These are phyloP conservation scores for Alternaria ventricosa DNA, from an alignment of 2,329 filamentous ascomycete species.

Conservation along the genomic window DNA sequence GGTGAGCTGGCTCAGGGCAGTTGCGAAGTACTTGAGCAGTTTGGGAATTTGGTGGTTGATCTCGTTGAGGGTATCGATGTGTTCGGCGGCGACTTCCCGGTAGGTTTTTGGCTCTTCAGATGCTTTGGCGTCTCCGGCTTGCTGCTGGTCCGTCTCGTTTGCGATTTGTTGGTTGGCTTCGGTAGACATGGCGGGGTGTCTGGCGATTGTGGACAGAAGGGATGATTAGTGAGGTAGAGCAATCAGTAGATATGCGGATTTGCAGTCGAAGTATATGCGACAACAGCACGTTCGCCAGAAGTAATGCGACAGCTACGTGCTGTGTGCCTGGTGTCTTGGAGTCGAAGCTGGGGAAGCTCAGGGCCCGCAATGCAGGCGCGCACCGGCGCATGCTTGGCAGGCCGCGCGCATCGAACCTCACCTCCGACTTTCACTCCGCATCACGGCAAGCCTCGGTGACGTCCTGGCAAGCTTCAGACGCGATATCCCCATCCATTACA, in stretches of 20 bases:
- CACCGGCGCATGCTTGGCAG: conserved; percentile 23
- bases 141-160: conserved; percentile 7
- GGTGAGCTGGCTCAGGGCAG: conserved; percentile 70
- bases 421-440: conserved; percentile 32
- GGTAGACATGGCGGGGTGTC: conserved; percentile 22
- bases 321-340: background rate
- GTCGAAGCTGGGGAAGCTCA: conserved; percentile 4
- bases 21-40: conserved; percentile 79
- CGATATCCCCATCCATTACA: background rate
- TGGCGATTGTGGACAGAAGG: background rate
- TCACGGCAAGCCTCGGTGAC: conserved; percentile 14
- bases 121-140: background rate
- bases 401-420: conserved; percentile 28
- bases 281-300: background rate
- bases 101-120: conserved; percentile 31
- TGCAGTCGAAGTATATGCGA: background rate
- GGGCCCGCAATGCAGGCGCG: conserved; percentile 3
- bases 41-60: conserved; percentile 38
- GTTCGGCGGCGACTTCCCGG: conserved; percentile 37
- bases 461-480: conserved; percentile 4
- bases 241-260: background rate
- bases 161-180: conserved; percentile 7
- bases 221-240: background rate
- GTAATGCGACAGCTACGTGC: background rate
- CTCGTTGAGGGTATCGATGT: conserved; percentile 41